These are phyloP conservation scores for Leptoxyphium fumago DNA, from an alignment of 2,329 filamentous ascomycete species.

Conservation along the genomic window DNA sequence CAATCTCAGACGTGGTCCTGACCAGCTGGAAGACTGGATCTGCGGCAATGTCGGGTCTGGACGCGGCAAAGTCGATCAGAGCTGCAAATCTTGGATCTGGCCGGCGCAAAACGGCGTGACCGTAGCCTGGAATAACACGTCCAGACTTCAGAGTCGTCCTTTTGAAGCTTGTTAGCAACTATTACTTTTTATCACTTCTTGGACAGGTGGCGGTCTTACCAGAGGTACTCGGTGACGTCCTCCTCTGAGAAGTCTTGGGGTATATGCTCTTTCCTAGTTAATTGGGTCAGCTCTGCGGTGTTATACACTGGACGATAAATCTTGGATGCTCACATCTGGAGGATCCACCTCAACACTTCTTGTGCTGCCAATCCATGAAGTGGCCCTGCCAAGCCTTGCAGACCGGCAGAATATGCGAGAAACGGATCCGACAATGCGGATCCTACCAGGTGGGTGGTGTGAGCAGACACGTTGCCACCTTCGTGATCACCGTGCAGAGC, in stretches of 20 bases:
- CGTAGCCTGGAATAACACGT: conserved; percentile 87
- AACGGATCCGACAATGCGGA: conserved; percentile 90
- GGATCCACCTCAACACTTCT: conserved; percentile 90
- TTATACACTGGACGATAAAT: too few relatives aligned
- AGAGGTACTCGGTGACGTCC: conserved; percentile 80
- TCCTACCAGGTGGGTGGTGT: conserved; percentile 87
- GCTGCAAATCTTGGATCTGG: conserved; percentile 94
- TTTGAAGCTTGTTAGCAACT: background rate
- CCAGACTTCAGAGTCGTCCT: conserved; percentile 77
- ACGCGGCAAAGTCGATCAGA: conserved; percentile 84
- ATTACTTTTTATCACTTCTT: too few relatives aligned
- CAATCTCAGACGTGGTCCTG: conserved; percentile 82
- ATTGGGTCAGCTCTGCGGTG: too few relatives aligned
- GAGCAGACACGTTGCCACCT: conserved; percentile 92
- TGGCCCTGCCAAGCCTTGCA: conserved; percentile 90
- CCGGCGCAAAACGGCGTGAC: conserved; percentile 90
- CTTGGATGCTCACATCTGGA: conserved; percentile 55
- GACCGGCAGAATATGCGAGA: conserved; percentile 87
- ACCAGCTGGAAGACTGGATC: conserved; percentile 92
- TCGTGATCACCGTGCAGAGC: conserved; percentile 97
- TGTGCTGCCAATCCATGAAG: conserved; percentile 88
- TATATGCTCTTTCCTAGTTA: conserved; percentile 49
- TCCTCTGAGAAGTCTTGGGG: conserved; percentile 62
- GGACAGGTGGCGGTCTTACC: conserved; percentile 19
- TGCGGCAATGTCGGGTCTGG: conserved; percentile 67